Evolutionary conservation across 345 rosid genomes (phyloP).

Genomic region (Salix arbutifolia): DNA sequence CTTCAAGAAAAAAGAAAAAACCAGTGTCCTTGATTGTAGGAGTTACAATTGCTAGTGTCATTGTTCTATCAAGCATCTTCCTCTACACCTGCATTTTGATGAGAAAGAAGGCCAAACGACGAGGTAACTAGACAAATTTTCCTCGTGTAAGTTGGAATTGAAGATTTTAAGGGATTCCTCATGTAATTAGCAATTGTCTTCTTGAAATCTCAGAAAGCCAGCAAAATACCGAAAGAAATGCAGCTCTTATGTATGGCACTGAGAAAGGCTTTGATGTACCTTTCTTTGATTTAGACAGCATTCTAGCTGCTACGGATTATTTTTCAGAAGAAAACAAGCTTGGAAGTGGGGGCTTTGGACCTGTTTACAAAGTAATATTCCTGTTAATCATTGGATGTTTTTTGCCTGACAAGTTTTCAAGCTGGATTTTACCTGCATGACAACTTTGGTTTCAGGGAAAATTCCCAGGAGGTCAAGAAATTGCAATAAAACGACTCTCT

Average conservation of each 20-base stretch:
- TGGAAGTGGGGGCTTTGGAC: slow-evolving; percentile 19
- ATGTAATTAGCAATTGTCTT: not conserved
- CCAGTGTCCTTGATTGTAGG: slow-evolving; percentile 14
- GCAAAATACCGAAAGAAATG: not conserved
- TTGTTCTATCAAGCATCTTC: slow-evolving; percentile 1
- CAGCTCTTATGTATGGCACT: not conserved
- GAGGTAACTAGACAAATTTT: slow-evolving; percentile 16
- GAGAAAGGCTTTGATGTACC: slow-evolving; percentile 21
- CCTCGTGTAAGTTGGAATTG: not conserved
- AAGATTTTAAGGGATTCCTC: not conserved
- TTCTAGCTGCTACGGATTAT: slow-evolving; percentile 12
- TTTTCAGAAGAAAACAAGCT: slow-evolving; percentile 13
- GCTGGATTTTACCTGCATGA: not conserved
- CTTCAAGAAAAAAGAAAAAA: not conserved
- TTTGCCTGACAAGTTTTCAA: not conserved
- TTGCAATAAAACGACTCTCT: slow-evolving; percentile 13
- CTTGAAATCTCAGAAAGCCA: not conserved
- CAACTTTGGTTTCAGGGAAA: not conserved
- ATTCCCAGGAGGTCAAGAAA: slow-evolving; percentile 9
- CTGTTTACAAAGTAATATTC: slow-evolving; percentile 12
- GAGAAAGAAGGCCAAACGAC: slow-evolving; percentile 5
- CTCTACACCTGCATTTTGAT: slow-evolving; percentile 3
- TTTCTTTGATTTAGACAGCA: slow-evolving; percentile 20
- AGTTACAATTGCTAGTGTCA: slow-evolving; percentile 2
- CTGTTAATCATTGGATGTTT: not conserved